Evolutionary conservation across 305 asterid genomes (phyloP).

Genomic region (Solanum hybrid): DNA sequence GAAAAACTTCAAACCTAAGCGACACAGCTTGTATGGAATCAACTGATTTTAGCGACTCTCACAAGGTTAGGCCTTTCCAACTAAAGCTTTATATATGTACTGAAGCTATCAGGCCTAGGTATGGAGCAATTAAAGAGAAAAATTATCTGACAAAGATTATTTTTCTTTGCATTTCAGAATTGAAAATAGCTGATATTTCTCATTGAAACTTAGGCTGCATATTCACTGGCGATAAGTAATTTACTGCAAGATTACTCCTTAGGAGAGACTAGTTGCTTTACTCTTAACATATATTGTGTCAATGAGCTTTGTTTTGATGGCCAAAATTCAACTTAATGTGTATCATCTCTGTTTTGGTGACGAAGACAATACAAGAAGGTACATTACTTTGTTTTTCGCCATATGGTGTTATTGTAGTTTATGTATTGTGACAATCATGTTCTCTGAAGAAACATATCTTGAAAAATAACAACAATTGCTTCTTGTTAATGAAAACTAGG

Average conservation of each 20-base stretch:
- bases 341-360: neutral
- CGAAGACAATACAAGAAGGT: neutral
- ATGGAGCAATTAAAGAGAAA: neutral
- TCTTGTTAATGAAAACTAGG: neutral
- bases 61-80: neutral
- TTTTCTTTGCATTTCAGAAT: neutral
- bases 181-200: neutral
- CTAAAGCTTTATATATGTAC: neutral
- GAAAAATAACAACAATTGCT: neutral
- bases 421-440: neutral
- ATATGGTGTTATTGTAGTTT: neutral
- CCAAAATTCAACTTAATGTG: neutral
- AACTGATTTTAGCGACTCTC: neutral
- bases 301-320: neutral
- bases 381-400: neutral
- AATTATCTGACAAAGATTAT: neutral
- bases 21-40: neutral
- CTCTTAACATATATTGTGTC: neutral
- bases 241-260: neutral
- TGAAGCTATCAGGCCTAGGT: neutral
- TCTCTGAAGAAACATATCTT: neutral
- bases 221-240: neutral
- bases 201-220: neutral
- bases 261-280: neutral
- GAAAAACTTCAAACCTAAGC: neutral